Percentiles rank a stretch among this genome's conserved stretches.
Conservation (phyloP, 2,329 filamentous ascomycete genomes). For the Aspergillus sojae region DNA sequence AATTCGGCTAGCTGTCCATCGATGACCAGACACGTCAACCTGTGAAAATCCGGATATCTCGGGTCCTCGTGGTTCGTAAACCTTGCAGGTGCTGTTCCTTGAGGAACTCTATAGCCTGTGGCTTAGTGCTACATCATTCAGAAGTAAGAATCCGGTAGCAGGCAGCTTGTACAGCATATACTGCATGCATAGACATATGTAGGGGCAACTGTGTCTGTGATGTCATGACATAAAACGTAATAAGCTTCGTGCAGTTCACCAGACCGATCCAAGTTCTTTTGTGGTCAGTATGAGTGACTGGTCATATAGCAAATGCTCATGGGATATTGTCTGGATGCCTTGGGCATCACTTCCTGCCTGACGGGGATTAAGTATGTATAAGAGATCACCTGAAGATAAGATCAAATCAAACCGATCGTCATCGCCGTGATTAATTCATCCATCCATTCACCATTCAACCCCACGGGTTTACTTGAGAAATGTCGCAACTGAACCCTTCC, state of each 20-base stretch:
- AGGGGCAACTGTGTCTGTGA: not conserved
- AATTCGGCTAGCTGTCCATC: not conserved
- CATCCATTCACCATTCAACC: not conserved
- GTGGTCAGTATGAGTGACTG: not conserved
- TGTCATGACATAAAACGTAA: not conserved
- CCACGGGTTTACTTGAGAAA: not conserved
- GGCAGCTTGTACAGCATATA: not conserved
- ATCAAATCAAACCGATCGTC: not conserved
- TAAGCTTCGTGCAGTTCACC: not conserved
- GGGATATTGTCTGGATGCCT: not conserved
- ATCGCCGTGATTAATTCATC: not conserved
- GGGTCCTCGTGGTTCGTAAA: not conserved
- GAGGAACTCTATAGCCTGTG: not conserved
- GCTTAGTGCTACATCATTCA: not conserved
- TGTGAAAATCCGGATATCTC: not conserved
- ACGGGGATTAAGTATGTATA: not conserved
- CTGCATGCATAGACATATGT: not conserved
- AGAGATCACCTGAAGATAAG: conserved; percentile 1
- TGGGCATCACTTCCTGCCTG: not conserved
- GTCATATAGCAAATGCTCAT: not conserved
- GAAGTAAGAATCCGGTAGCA: not conserved
- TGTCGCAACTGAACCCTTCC: not conserved
- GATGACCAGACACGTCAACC: not conserved
- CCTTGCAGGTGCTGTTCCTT: not conserved
- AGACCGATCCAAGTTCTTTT: not conserved